Conservation (phyloP, 2,329 filamentous ascomycete species). For the Endocalyx cinctus region DNA sequence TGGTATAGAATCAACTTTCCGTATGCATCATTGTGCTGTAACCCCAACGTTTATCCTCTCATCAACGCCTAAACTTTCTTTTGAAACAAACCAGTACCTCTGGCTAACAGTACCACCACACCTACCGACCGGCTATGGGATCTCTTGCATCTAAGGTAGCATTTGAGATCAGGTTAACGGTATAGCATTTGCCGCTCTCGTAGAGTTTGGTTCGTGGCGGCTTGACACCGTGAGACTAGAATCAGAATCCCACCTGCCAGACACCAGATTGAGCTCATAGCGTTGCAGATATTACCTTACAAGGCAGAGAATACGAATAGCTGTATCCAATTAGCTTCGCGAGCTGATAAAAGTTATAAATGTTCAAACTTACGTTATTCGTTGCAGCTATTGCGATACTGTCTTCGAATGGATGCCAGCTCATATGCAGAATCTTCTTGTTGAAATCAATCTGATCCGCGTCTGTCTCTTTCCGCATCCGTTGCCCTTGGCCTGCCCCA, state of each 20-base stretch:
- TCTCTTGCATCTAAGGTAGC: no score
- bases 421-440: conserved; percentile 99
- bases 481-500: conserved; percentile 72
- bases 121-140: no score
- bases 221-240: no score
- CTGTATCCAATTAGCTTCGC: conserved; percentile 37
- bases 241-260: no score
- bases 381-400: conserved; percentile 99
- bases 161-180: no score
- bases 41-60: conserved; percentile 18
- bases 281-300: no score
- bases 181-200: no score
- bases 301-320: conserved; percentile 76
- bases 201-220: no score
- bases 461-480: conserved; percentile 98
- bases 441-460: conserved; percentile 99
- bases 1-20: conserved; percentile 20
- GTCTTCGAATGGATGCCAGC: conserved; percentile 99
- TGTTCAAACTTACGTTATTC: conserved; percentile 77
- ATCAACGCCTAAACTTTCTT: no score
- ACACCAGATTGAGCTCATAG: no score
- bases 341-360: background rate
- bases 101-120: no score
- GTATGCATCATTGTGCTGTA: conserved; percentile 29
- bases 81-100: no score